These are phyloP conservation scores for Hydrangea macrophylla DNA, from an alignment of 148 eudicot species.

Conservation along the genomic window DNA sequence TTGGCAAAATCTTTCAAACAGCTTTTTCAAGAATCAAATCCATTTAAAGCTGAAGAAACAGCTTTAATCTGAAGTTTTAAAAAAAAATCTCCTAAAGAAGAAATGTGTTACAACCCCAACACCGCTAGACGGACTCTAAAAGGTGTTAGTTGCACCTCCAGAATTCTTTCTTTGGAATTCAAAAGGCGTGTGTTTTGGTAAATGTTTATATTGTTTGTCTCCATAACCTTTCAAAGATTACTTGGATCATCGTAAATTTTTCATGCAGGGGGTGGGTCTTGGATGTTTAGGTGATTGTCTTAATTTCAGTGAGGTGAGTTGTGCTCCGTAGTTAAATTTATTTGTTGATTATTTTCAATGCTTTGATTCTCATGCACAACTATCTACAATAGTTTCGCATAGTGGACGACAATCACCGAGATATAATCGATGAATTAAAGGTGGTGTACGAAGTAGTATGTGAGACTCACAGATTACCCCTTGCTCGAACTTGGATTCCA, in stretches of 20 bases:
- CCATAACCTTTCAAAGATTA: too few relatives aligned
- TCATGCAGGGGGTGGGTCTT: conserved; percentile 4
- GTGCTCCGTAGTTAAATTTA: background rate
- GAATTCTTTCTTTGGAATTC: too few relatives aligned
- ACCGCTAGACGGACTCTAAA: too few relatives aligned
- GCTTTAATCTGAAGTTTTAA: too few relatives aligned
- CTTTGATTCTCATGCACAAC: background rate
- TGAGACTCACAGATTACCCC: conserved; percentile 21
- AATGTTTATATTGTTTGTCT: too few relatives aligned
- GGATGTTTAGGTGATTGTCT: background rate
- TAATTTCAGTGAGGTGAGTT: background rate
- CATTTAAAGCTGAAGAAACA: too few relatives aligned
- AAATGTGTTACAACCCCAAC: too few relatives aligned
- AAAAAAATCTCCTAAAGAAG: too few relatives aligned
- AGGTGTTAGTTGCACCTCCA: too few relatives aligned
- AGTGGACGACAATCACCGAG: conserved; percentile 15
- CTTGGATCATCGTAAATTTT: background rate
- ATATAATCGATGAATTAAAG: conserved; percentile 20
- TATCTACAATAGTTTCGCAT: background rate
- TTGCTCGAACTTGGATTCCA: conserved; percentile 34
- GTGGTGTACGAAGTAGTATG: conserved; percentile 19
- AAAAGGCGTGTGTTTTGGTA: too few relatives aligned
- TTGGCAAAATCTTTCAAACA: too few relatives aligned
- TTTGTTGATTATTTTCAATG: background rate
- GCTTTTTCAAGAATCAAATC: too few relatives aligned